Base-by-base conservation (phyloP, 73 alveolate species). In the Breviolum minutum region DNA sequence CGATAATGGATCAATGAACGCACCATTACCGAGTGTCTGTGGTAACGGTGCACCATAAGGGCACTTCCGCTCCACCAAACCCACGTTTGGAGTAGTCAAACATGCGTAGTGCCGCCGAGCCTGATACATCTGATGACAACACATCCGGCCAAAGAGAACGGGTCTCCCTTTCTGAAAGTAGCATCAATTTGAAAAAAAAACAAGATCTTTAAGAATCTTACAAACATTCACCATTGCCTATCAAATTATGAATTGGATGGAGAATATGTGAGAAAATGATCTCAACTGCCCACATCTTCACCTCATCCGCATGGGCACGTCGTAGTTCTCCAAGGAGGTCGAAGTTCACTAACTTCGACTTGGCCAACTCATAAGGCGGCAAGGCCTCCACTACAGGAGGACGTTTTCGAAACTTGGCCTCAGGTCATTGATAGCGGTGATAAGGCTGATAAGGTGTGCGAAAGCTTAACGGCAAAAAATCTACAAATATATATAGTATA, bases 11-110 rank as follows among this genome's bases (percentile, higher is more conserved):
- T 40, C 54, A 40, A 40, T 40, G 3, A 40, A 40, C 54, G 54
- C 54, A 40, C 5, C 54, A 14, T 4, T 2, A 60, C 26, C 92
- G 62, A 83, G 92, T 5, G 76, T 83, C 92, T 83, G 71, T 83
- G 92, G 92, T 74, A 90, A 80, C 32, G 96, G 96, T 9, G 96
- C 96, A 19, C 96, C 96, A 54, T 90, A 90, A 30, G 96, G 96
- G 60, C 96, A 90, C 61, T 90, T 90, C 30, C 96, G 96, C 96
- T 90, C 88, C 32, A 90, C 96, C 74, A 90, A 60, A 40, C 96
- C 96, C 87, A 90, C 87, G 22, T 74, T 74, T 32, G 96, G 96
- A 12, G 85, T 70, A 26, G 96, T 90, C 6, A 90, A 73, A 60
- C 96, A 32, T 29, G 84, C 96, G 30, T 70, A 40, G 87, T 90